A percentile compares a stretch with the other conserved stretches of the same genome.
Conservation (phyloP, 1,284 basidiomycete species). For the Neonothopanus nambi region DNA sequence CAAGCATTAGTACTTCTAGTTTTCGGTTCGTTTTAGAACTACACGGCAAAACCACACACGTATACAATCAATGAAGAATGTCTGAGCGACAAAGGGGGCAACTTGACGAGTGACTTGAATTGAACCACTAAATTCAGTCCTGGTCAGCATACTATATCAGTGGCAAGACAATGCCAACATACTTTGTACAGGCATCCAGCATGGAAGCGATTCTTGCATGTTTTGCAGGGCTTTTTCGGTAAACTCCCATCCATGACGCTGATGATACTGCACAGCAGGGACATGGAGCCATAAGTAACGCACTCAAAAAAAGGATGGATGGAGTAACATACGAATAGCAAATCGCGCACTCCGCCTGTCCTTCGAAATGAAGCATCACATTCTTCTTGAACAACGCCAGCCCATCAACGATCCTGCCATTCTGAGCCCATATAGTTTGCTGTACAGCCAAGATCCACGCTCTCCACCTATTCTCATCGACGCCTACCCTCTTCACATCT, state of each 20-base stretch:
- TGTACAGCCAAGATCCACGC: conserved; percentile 94
- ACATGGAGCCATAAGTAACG: no score
- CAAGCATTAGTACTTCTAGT: no score
- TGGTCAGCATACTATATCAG: conserved; percentile 10
- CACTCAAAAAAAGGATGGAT: no score
- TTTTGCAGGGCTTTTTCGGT: conserved; percentile 91
- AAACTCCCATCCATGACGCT: conserved; percentile 87
- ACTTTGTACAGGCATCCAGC: conserved; percentile 90
- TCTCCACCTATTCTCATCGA: conserved; percentile 90
- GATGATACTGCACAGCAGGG: conserved; percentile 70
- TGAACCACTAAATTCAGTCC: conserved; percentile 74
- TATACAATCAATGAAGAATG: conserved; percentile 43
- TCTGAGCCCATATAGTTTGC: conserved; percentile 88
- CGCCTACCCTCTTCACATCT: conserved; percentile 84
- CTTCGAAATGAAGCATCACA: conserved; percentile 88
- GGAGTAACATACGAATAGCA: conserved; percentile 82
- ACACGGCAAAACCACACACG: no score
- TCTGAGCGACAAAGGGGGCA: conserved; percentile 91
- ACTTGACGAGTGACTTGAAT: conserved; percentile 84
- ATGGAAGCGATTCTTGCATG: conserved; percentile 96
- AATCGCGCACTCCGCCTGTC: conserved; percentile 92
- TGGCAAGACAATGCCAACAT: conserved; percentile 18
- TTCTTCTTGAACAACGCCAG: conserved; percentile 96
- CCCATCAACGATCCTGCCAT: conserved; percentile 90
- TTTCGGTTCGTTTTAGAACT: no score